A percentile compares a stretch with the other conserved stretches of the same genome.
Conservation (phyloP, 345 rosid genomes). For the Eucalyptus marginata region DNA sequence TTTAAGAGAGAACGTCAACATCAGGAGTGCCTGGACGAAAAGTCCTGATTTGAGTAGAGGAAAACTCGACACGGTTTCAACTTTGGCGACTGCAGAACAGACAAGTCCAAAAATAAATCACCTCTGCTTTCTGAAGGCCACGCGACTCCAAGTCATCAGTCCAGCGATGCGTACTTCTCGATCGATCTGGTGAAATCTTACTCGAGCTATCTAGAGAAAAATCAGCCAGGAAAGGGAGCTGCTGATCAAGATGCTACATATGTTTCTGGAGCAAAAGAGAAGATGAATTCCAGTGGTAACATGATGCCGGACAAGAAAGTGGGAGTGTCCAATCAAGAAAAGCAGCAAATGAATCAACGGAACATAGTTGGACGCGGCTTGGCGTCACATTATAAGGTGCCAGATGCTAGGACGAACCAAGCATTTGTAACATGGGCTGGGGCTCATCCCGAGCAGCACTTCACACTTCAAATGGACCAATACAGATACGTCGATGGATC, state of each 20-base stretch:
- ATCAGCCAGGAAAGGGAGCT: background rate
- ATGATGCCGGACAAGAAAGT: background rate
- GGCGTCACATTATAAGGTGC: background rate
- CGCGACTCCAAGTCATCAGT: conserved; percentile 25
- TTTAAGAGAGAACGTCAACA: background rate
- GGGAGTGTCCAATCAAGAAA: background rate
- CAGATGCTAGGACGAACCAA: background rate
- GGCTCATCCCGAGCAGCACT: background rate
- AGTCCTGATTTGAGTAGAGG: background rate
- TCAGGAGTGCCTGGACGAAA: background rate
- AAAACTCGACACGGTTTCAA: background rate
- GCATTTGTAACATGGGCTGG: background rate
- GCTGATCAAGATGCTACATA: background rate
- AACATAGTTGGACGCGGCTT: background rate
- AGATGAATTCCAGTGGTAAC: background rate
- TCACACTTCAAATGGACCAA: background rate
- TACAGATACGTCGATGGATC: background rate
- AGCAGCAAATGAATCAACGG: background rate
- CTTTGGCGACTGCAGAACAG: background rate
- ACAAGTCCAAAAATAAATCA: background rate
- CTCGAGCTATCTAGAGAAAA: background rate
- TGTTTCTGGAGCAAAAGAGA: background rate
- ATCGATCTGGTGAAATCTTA: conserved; percentile 28
- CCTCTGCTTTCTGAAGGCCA: conserved; percentile 10
- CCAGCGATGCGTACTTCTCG: conserved; percentile 31